These are phyloP conservation scores for Zygosaccharomyces kombuchaensis DNA, from an alignment of 805 yeast species.

Conservation along the genomic window DNA sequence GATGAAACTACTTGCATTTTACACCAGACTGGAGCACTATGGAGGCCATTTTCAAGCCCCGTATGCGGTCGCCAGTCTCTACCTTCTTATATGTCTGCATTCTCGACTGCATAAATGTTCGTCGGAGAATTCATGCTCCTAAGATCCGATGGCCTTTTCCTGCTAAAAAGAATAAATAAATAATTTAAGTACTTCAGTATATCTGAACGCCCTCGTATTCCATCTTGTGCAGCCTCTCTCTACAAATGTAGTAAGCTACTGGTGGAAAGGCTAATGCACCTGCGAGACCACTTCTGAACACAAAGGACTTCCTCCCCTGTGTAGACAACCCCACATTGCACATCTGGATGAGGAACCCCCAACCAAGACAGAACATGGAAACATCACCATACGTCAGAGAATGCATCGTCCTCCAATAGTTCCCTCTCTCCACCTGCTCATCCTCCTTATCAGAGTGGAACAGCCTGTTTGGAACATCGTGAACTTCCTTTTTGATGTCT, in stretches of 20 bases:
- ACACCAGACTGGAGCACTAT: not conserved
- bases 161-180: not conserved
- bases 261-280: conserved; percentile 23
- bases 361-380: conserved; percentile 20
- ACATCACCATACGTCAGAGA: conserved; percentile 22
- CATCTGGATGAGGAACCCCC: conserved; percentile 23
- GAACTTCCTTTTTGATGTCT: conserved; percentile 12
- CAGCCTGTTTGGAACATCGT: conserved; percentile 18
- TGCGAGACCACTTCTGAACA: conserved; percentile 16
- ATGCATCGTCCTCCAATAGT: conserved; percentile 11
- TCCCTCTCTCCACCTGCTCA: conserved; percentile 10
- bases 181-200: not conserved
- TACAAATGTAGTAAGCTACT: conserved; percentile 9
- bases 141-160: not conserved
- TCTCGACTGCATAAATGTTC: too few relatives aligned
- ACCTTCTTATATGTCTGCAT: not conserved
- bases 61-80: not conserved
- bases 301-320: conserved; percentile 18
- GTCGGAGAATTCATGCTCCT: not conserved
- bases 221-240: conserved; percentile 8
- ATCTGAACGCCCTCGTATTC: conserved; percentile 12
- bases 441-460: conserved; percentile 12
- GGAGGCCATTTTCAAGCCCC: too few relatives aligned
- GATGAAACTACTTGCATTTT: conserved; percentile 12
- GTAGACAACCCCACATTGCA: conserved; percentile 20